Evolutionary conservation across 371 early-diverging fungal genomes (phyloP).

Genomic region (Saksenaea vasiformis): DNA sequence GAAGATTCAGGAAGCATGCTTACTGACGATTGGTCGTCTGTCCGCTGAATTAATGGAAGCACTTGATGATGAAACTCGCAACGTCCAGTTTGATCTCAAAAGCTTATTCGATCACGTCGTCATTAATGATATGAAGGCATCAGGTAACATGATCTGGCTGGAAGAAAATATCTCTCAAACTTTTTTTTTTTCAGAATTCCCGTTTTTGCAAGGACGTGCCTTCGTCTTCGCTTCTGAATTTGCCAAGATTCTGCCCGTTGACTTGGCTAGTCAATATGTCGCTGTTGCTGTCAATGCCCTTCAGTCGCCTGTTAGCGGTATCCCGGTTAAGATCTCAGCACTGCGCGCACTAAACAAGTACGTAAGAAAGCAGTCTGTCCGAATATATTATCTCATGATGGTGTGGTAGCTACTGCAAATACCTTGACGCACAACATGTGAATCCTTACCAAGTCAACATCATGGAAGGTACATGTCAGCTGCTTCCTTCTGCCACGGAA

Average conservation of each 20-base stretch:
- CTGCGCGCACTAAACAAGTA: conserved; percentile 77
- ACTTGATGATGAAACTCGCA: conserved; percentile 43
- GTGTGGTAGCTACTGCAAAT: conserved; percentile 62
- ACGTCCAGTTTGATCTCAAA: conserved; percentile 58
- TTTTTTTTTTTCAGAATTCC: conserved; percentile 54
- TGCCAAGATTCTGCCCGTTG: conserved; percentile 70
- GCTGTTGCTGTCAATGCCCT: conserved; percentile 74
- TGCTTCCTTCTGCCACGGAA: conserved; percentile 70
- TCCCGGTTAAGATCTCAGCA: conserved; percentile 77
- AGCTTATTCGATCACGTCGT: conserved; percentile 82
- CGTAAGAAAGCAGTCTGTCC: background rate
- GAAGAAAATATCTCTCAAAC: too few species aligned
- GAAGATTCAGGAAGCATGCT: conserved; percentile 83
- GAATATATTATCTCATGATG: background rate
- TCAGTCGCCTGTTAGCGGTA: conserved; percentile 56
- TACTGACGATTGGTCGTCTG: conserved; percentile 72
- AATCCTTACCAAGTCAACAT: conserved; percentile 68
- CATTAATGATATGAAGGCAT: conserved; percentile 62
- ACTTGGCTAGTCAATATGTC: conserved; percentile 70
- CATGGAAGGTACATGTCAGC: conserved; percentile 65
- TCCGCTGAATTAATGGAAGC: conserved; percentile 62
- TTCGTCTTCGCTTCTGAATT: conserved; percentile 86
- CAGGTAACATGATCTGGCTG: conserved; percentile 37
- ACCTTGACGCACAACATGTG: conserved; percentile 57
- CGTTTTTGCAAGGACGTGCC: conserved; percentile 88